Evolutionary conservation across 1,284 basidiomycete species (phyloP).

Genomic region (Afroboletus lepidellus): DNA sequence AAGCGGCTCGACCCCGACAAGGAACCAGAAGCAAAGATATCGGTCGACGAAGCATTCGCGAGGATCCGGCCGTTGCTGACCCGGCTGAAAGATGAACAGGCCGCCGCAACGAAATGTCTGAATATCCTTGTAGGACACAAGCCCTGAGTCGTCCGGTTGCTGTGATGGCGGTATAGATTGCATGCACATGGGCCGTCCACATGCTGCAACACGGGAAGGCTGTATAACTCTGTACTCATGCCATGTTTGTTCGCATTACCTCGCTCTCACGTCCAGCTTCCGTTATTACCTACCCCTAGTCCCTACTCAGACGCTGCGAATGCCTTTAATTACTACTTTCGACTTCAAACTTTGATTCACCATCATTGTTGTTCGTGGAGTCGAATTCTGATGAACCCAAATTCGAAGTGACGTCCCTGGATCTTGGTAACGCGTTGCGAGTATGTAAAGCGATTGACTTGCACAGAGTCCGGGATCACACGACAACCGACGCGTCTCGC

Average conservation of each 20-base stretch:
- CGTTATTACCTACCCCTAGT: slow-evolving; percentile 27
- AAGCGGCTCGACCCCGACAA: slow-evolving; percentile 46
- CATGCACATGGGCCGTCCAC: slow-evolving; percentile 10
- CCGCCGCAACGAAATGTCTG: slow-evolving; percentile 54
- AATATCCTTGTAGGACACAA: slow-evolving; percentile 38
- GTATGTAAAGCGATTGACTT: not conserved
- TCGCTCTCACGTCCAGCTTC: slow-evolving; percentile 14
- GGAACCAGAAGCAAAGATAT: slow-evolving; percentile 47
- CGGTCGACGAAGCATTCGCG: slow-evolving; percentile 57
- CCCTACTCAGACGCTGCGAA: slow-evolving; percentile 21
- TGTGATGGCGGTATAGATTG: slow-evolving; percentile 10
- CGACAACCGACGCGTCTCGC: slow-evolving; percentile 7
- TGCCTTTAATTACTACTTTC: slow-evolving; percentile 25
- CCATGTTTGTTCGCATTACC: slow-evolving; percentile 17
- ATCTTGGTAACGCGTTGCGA: slow-evolving; percentile 1
- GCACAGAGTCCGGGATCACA: slow-evolving; percentile 8
- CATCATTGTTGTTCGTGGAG: slow-evolving; percentile 5
- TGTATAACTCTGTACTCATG: slow-evolving; percentile 27
- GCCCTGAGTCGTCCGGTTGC: slow-evolving; percentile 11
- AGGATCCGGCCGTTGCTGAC: slow-evolving; percentile 56
- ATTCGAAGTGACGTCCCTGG: slow-evolving; percentile 6
- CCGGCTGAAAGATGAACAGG: slow-evolving; percentile 57
- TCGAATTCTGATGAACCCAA: slow-evolving; percentile 6
- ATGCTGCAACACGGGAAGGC: slow-evolving; percentile 20
- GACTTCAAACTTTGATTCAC: slow-evolving; percentile 22